Evolutionary conservation across 495 filamentous ascomycete species (phyloP).

Genomic region (Friedmanniomyces endolithicus): DNA sequence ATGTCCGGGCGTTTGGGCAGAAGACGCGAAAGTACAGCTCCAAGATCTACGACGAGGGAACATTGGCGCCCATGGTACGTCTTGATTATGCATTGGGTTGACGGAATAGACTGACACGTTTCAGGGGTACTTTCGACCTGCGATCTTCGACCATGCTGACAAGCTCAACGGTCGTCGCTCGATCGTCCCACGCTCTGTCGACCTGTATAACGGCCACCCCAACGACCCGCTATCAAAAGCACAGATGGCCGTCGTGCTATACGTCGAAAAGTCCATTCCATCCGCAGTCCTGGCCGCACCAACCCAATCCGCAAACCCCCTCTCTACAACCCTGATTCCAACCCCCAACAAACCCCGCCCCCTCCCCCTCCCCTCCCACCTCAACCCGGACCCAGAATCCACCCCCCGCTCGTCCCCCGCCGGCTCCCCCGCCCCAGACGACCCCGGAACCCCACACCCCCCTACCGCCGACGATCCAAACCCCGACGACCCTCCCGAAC

Average conservation of each 20-base stretch:
- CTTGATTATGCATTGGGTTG: background rate
- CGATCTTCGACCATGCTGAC: conserved; percentile 63
- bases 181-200: conserved; percentile 71
- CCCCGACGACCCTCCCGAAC: conserved; percentile 30
- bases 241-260: conserved; percentile 54
- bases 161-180: conserved; percentile 70
- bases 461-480: conserved; percentile 30
- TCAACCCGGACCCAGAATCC: conserved; percentile 45
- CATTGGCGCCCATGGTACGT: conserved; percentile 70
- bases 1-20: conserved; percentile 74
- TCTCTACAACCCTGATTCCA: conserved; percentile 36
- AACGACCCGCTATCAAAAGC: conserved; percentile 83
- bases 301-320: conserved; percentile 24
- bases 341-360: conserved; percentile 22
- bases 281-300: conserved; percentile 51
- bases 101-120: background rate
- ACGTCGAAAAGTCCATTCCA: conserved; percentile 29
- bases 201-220: conserved; percentile 80
- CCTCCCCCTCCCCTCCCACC: conserved; percentile 40
- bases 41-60: conserved; percentile 89
- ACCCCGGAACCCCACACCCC: conserved; percentile 45
- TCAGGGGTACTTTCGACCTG: conserved; percentile 60
- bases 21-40: conserved; percentile 84
- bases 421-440: conserved; percentile 74
- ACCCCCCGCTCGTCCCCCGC: conserved; percentile 77